A percentile compares a stretch with the other conserved stretches of the same genome.
Conservation (phyloP, 306 rosid species). For the Psophocarpus tetragonolobus region DNA sequence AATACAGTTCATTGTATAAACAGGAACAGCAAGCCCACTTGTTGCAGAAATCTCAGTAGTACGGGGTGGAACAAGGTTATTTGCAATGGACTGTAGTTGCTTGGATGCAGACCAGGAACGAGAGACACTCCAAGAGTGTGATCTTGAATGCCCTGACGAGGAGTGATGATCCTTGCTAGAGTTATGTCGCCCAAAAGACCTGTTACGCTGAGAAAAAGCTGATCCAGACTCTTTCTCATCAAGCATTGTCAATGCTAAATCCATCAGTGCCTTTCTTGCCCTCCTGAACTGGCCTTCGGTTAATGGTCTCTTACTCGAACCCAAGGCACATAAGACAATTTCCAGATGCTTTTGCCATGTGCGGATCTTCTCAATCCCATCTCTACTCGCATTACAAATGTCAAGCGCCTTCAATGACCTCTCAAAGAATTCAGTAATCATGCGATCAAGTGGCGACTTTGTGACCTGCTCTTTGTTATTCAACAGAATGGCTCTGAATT, state of each 20-base stretch:
- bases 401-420: conserved; percentile 82
- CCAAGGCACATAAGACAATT: conserved; percentile 71
- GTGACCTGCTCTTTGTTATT: conserved; percentile 53
- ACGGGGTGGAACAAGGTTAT: conserved; percentile 72
- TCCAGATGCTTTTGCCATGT: conserved; percentile 71
- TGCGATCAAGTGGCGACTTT: conserved; percentile 65
- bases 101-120: conserved; percentile 91
- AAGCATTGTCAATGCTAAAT: conserved; percentile 73
- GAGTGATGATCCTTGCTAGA: conserved; percentile 57
- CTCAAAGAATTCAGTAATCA: conserved; percentile 64
- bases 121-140: conserved; percentile 94
- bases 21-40: conserved; percentile 62
- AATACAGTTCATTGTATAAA: conserved; percentile 74
- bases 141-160: conserved; percentile 75
- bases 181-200: conserved; percentile 77
- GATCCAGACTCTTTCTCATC: conserved; percentile 71
- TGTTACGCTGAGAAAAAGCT: conserved; percentile 60
- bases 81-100: conserved; percentile 84
- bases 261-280: conserved; percentile 79
- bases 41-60: conserved; percentile 66
- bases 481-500: conserved; percentile 57
- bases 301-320: conserved; percentile 58
- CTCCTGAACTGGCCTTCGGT: conserved; percentile 80
- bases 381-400: conserved; percentile 71
- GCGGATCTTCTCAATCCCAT: conserved; percentile 71